Evolutionary conservation across 2,329 filamentous ascomycete species (phyloP).

Genomic region (Ceratocystis eucalypticola): DNA sequence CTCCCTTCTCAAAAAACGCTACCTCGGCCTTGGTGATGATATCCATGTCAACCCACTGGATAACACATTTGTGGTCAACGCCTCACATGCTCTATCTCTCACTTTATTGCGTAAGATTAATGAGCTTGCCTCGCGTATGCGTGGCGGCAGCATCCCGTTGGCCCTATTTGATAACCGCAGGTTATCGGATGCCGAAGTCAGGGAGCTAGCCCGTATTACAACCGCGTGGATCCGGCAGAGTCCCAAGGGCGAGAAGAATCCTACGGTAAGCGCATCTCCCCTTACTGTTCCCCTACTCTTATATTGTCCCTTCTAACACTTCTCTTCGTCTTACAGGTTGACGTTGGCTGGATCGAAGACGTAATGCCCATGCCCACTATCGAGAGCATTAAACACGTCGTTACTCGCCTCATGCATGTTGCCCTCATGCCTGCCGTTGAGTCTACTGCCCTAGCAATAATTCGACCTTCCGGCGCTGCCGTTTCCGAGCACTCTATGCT

Average conservation of each 20-base stretch:
- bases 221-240: constrained; percentile 22
- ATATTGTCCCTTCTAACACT: background rate
- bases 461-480: background rate
- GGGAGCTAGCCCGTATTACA: constrained; percentile 27
- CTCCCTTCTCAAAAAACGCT: constrained; percentile 24
- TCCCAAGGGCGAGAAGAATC: constrained; percentile 4
- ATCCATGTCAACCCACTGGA: constrained; percentile 16
- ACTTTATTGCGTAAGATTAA: constrained; percentile 29
- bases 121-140: constrained; percentile 23
- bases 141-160: constrained; percentile 24
- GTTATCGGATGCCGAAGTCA: constrained; percentile 22
- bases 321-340: constrained; percentile 1
- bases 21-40: constrained; percentile 23
- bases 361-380: constrained; percentile 2
- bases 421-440: constrained; percentile 5
- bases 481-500: background rate
- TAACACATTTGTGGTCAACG: constrained; percentile 18
- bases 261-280: constrained; percentile 5
- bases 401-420: constrained; percentile 15
- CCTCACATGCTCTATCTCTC: constrained; percentile 16
- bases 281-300: background rate
- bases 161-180: constrained; percentile 20
- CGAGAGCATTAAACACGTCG: constrained; percentile 18
- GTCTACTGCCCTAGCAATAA: background rate
- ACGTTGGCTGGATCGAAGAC: constrained; percentile 17